Evolutionary conservation across 164 flowering plant genomes (phyloP).

Genomic region (Chimonanthus salicifolius): DNA sequence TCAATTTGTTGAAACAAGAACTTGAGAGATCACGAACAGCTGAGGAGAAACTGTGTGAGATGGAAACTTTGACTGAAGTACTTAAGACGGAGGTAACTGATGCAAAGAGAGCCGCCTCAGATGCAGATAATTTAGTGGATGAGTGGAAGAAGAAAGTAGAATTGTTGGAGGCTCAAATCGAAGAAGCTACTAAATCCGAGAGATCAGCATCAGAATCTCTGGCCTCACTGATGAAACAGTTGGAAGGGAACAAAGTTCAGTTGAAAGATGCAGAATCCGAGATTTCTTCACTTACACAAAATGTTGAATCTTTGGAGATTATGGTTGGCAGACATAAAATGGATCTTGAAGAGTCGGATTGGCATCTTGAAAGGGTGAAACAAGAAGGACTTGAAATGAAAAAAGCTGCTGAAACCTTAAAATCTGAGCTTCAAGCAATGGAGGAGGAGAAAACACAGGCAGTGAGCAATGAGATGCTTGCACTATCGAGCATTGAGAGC

Average conservation of each 20-base stretch:
- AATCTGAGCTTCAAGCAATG: conserved; percentile 51
- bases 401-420: conserved; percentile 45
- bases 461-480: conserved; percentile 62
- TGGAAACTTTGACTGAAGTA: conserved; percentile 20
- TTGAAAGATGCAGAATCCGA: conserved; percentile 72
- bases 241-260: conserved; percentile 54
- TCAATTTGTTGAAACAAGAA: conserved; percentile 51
- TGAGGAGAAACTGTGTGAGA: conserved; percentile 18
- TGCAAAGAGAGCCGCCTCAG: conserved; percentile 67
- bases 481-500: conserved; percentile 59
- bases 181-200: conserved; percentile 53
- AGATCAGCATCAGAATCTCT: conserved; percentile 67
- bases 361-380: conserved; percentile 31
- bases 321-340: conserved; percentile 46
- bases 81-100: conserved; percentile 65
- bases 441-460: conserved; percentile 71
- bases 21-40: conserved; percentile 15
- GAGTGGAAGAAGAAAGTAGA: conserved; percentile 57
- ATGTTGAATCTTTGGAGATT: conserved; percentile 62
- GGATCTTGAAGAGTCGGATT: conserved; percentile 57
- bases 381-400: conserved; percentile 49
- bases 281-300: conserved; percentile 55
- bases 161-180: conserved; percentile 43
- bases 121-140: conserved; percentile 46
- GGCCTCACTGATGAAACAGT: conserved; percentile 55